These are phyloP conservation scores for Fomitopsis pulvina DNA, from an alignment of 768 basidiomycete genomes.

Conservation along the genomic window DNA sequence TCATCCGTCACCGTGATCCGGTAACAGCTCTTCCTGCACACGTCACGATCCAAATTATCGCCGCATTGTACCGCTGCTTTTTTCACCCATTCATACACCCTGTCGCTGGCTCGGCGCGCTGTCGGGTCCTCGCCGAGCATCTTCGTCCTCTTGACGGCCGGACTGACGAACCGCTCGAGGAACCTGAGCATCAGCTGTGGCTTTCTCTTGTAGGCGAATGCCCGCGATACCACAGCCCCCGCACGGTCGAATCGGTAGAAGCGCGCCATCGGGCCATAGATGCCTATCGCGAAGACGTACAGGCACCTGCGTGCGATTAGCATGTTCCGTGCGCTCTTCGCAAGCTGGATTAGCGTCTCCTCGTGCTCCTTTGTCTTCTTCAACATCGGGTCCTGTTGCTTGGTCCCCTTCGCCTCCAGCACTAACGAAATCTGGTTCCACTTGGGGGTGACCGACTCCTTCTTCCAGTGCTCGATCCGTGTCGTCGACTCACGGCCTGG, in stretches of 20 bases:
- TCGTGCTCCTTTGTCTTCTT: too few species aligned
- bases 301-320: too few species aligned
- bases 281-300: conserved; percentile 10
- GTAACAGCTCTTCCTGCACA: neutral
- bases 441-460: neutral
- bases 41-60: neutral
- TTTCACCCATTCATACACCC: neutral
- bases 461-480: too few species aligned
- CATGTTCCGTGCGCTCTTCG: too few species aligned
- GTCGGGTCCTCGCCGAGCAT: conserved; percentile 2
- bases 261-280: conserved; percentile 9
- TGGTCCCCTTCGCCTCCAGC: conserved; percentile 4
- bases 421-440: conserved; percentile 6
- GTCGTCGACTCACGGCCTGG: too few species aligned
- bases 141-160: neutral
- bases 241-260: conserved; percentile 13
- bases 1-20: neutral
- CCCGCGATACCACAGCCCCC: conserved; percentile 1
- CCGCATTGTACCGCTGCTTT: neutral
- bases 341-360: too few species aligned
- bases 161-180: conserved; percentile 11
- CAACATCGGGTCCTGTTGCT: neutral
- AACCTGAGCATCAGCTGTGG: conserved; percentile 1
- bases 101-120: neutral
- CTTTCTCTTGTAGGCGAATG: neutral